A percentile compares a stretch with the other conserved stretches of the same genome.
Conservation (phyloP, 768 basidiomycete species). For the Mycena latifolia region DNA sequence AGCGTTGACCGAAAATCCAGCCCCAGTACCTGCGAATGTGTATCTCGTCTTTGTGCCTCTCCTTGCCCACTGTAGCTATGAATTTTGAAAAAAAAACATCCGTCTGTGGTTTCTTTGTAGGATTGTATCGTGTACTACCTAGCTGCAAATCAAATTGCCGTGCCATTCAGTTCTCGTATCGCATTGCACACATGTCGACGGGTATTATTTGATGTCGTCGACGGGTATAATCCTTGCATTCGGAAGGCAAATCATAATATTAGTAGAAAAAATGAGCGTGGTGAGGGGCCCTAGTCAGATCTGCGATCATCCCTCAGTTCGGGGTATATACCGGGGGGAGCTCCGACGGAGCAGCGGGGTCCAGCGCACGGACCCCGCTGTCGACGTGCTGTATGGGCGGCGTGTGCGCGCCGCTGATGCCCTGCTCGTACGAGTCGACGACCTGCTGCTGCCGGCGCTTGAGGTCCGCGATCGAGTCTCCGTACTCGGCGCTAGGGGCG, state of each 20-base stretch:
- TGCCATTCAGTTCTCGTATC: too few species aligned
- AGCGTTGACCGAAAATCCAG: too few species aligned
- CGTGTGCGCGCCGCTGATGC: constrained; percentile 4
- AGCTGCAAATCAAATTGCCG: too few species aligned
- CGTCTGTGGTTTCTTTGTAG: too few species aligned
- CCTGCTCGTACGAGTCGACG: constrained; percentile 34
- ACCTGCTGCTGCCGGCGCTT: constrained; percentile 36
- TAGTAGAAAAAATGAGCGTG: background rate
- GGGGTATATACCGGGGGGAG: constrained; percentile 50
- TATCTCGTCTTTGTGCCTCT: too few species aligned
- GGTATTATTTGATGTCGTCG: too few species aligned
- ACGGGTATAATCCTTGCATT: background rate
- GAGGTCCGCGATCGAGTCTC: constrained; percentile 34
- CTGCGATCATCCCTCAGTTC: constrained; percentile 25
- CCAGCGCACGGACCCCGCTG: constrained; percentile 42
- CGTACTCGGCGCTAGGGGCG: constrained; percentile 11
- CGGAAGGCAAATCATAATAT: too few species aligned
- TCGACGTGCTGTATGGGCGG: constrained; percentile 43
- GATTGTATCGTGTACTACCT: background rate
- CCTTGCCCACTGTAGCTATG: too few species aligned
- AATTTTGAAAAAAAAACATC: too few species aligned
- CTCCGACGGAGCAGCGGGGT: constrained; percentile 34
- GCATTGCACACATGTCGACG: too few species aligned
- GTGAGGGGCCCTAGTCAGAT: background rate
- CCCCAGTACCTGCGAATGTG: too few species aligned